A percentile compares a stretch with the other conserved stretches of the same genome.
Evolutionary conservation across 352 stramenopile genomes (phyloP).

Genomic region (Pythium dissimile): DNA sequence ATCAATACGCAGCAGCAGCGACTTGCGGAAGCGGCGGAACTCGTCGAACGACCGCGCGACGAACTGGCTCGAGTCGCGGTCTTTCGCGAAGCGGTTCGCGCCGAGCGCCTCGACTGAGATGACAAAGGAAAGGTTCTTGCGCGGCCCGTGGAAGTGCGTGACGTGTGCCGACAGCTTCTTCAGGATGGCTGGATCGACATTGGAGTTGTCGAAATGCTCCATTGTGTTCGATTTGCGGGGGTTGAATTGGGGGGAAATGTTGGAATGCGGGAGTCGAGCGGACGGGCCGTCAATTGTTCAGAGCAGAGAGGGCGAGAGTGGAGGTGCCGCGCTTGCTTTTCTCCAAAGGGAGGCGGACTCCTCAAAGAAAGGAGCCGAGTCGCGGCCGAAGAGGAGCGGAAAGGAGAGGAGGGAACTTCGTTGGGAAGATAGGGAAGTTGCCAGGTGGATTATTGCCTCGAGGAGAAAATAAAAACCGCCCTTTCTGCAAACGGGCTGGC

Average conservation of each 20-base stretch:
- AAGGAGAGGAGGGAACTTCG: background rate
- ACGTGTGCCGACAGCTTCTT: conserved; percentile 77
- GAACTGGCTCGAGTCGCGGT: conserved; percentile 65
- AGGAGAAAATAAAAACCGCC: background rate
- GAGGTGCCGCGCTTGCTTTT: background rate
- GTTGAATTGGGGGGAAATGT: conserved; percentile 7
- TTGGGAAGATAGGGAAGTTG: conserved; percentile 2
- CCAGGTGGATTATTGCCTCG: background rate
- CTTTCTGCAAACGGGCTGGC: background rate
- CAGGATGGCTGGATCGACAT: conserved; percentile 76
- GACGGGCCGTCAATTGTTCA: background rate
- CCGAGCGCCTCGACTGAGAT: conserved; percentile 77
- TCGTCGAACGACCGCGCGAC: conserved; percentile 76
- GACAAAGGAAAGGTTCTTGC: conserved; percentile 76
- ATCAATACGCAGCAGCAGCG: conserved; percentile 59
- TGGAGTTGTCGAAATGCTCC: conserved; percentile 31
- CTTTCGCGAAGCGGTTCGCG: conserved; percentile 43
- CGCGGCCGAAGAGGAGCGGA: background rate
- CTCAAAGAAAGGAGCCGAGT: background rate
- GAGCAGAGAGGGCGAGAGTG: background rate
- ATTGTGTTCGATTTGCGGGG: conserved; percentile 18
- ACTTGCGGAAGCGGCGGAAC: conserved; percentile 73
- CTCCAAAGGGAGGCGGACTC: background rate
- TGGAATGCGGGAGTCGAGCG: background rate
- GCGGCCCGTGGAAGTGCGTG: conserved; percentile 58